Evolutionary conservation across 2,329 filamentous ascomycete species (phyloP).

Genomic region (Didymella sp.): DNA sequence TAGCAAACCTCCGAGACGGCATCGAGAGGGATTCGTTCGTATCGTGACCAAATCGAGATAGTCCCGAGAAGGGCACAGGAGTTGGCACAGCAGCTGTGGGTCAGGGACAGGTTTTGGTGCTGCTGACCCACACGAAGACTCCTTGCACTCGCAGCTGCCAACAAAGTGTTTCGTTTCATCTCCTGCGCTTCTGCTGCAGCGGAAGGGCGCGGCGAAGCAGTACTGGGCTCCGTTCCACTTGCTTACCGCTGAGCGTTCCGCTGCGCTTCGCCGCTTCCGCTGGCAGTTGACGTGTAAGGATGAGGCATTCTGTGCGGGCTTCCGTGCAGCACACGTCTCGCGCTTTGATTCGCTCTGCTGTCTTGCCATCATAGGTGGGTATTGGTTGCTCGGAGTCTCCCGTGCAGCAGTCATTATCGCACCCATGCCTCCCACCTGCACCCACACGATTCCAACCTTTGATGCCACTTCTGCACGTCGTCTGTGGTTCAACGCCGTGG

Average conservation of each 20-base stretch:
- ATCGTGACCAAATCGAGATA: constrained; percentile 6
- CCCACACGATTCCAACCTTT: neutral
- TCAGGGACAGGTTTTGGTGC: neutral
- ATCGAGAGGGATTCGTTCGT: constrained; percentile 1
- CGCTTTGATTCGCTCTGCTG: neutral
- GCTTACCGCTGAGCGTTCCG: constrained; percentile 4
- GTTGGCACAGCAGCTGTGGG: constrained; percentile 4
- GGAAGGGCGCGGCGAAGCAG: neutral
- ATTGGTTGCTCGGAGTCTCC: neutral
- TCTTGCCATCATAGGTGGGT: neutral
- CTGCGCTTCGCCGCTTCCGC: constrained; percentile 1
- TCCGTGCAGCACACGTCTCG: neutral
- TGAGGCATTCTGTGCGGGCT: neutral
- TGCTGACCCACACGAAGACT: neutral
- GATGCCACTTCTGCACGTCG: neutral
- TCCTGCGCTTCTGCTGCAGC: neutral
- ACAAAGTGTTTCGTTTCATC: neutral
- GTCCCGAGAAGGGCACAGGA: neutral
- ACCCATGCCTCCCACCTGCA: neutral
- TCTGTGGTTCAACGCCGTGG: neutral
- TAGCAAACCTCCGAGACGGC: constrained; percentile 3
- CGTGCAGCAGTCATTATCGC: neutral
- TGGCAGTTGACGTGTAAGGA: constrained; percentile 8
- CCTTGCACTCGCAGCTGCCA: constrained; percentile 1
- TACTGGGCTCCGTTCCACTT: neutral